Evolutionary conservation across 2,329 filamentous ascomycete genomes (phyloP).

Genomic region (Fonsecaea multimorphosa): DNA sequence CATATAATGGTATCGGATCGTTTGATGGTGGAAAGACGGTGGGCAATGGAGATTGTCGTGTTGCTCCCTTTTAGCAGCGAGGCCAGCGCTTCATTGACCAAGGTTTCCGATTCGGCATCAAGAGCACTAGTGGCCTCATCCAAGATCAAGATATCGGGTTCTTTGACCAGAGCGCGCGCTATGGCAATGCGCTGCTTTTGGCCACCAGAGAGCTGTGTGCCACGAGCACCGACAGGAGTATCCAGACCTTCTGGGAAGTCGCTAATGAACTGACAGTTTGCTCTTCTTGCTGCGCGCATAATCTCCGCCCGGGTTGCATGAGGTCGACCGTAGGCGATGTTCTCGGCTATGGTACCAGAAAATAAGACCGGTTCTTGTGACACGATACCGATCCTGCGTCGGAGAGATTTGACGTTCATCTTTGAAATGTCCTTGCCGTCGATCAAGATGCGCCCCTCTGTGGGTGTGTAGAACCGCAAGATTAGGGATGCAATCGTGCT

Average conservation of each 20-base stretch:
- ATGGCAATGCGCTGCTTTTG: conserved; percentile 99
- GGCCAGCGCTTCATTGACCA: conserved; percentile 88
- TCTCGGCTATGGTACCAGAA: conserved; percentile 74
- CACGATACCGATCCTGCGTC: conserved; percentile 91
- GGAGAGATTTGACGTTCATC: conserved; percentile 92
- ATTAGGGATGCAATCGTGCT: conserved; percentile 93
- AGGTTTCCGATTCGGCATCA: conserved; percentile 94
- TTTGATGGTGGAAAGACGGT: conserved; percentile 95
- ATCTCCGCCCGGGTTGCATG: conserved; percentile 79
- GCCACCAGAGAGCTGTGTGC: conserved; percentile 90
- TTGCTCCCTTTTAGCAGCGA: conserved; percentile 83
- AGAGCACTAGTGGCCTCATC: conserved; percentile 96
- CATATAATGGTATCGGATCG: conserved; percentile 94
- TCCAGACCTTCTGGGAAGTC: conserved; percentile 96
- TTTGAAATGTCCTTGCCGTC: conserved; percentile 80
- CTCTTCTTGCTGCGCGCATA: conserved; percentile 82
- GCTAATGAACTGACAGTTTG: conserved; percentile 95
- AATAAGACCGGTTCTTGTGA: conserved; percentile 96
- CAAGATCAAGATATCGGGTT: conserved; percentile 94
- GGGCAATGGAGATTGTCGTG: conserved; percentile 97
- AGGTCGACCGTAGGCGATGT: conserved; percentile 90
- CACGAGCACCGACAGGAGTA: conserved; percentile 88
- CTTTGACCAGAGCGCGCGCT: conserved; percentile 88
- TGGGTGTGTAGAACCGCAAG: conserved; percentile 88
- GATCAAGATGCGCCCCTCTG: conserved; percentile 76